phyloP scores from a whole-genome alignment of 352 stramenopile genomes.

The Bremia lactucae region DNA sequence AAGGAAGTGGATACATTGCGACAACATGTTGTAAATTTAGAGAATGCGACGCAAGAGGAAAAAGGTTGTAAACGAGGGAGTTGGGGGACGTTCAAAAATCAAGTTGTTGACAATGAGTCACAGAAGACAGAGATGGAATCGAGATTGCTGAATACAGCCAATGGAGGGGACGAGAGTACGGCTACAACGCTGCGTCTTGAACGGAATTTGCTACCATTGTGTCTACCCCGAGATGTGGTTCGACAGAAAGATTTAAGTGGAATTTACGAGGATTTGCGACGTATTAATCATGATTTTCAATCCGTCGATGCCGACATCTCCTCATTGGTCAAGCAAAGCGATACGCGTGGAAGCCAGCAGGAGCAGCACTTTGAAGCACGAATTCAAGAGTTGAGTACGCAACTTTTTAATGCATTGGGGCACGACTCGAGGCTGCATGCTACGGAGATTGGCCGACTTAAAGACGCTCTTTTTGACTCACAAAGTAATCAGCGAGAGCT shows the following conservation, averaged over 20 bases:
- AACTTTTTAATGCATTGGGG: constrained; percentile 33
- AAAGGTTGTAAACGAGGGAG: constrained; percentile 9
- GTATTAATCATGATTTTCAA: constrained; percentile 17
- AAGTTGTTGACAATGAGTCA: constrained; percentile 10
- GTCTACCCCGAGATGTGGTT: constrained; percentile 10
- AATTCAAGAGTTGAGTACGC: constrained; percentile 22
- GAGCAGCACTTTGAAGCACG: constrained; percentile 20
- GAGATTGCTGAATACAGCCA: constrained; percentile 4
- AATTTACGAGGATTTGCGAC: constrained; percentile 17
- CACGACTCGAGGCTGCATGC: constrained; percentile 33
- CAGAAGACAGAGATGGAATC: constrained; percentile 1
- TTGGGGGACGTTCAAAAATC: constrained; percentile 11
- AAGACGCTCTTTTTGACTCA: constrained; percentile 37
- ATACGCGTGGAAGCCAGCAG: constrained; percentile 13
- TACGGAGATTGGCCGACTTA: constrained; percentile 34
- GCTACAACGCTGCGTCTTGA: no score
- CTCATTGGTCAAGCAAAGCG: constrained; percentile 16
- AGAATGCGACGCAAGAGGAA: constrained; percentile 12
- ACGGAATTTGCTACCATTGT: background rate
- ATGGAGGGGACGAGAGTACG: constrained; percentile 1
- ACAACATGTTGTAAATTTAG: constrained; percentile 6
- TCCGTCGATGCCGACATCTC: constrained; percentile 24
- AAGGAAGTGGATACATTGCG: constrained; percentile 11
- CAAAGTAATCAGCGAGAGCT: constrained; percentile 25
- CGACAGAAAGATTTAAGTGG: constrained; percentile 6